Conservation (phyloP, 2,329 filamentous ascomycete species). For the Myotisia sp. region DNA sequence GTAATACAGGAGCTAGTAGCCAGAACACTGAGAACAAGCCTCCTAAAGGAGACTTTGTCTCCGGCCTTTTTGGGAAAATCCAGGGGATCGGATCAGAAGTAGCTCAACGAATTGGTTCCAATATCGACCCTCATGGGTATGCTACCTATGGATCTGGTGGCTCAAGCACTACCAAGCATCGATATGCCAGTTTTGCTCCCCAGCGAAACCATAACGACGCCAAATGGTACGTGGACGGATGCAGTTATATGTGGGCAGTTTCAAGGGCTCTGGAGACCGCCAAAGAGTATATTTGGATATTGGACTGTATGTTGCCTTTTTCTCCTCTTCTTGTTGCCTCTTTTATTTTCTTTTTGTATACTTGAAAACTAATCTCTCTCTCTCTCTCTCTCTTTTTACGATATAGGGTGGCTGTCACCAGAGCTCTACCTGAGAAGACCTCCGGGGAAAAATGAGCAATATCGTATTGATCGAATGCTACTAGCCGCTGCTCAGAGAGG, state of each 20-base stretch:
- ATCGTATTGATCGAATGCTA: slow-evolving; percentile 69
- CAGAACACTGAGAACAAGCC: slow-evolving; percentile 21
- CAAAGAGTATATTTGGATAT: slow-evolving; percentile 87
- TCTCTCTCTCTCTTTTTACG: neutral
- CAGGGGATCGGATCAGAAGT: slow-evolving; percentile 39
- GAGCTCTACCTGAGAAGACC: slow-evolving; percentile 75
- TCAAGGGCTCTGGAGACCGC: slow-evolving; percentile 79
- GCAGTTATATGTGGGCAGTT: slow-evolving; percentile 92
- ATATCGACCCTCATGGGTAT: slow-evolving; percentile 36
- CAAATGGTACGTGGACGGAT: slow-evolving; percentile 95
- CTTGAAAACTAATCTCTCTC: no score
- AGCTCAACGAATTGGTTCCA: slow-evolving; percentile 35
- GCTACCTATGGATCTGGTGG: slow-evolving; percentile 25
- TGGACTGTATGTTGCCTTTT: slow-evolving; percentile 74
- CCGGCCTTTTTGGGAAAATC: slow-evolving; percentile 41
- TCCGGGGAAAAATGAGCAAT: slow-evolving; percentile 68
- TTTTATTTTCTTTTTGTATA: slow-evolving; percentile 27
- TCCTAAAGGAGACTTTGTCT: slow-evolving; percentile 24
- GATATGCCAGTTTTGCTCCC: slow-evolving; percentile 83
- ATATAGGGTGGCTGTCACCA: slow-evolving; percentile 75
- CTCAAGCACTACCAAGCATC: slow-evolving; percentile 56
- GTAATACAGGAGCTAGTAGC: slow-evolving; percentile 6
- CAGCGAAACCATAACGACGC: slow-evolving; percentile 70
- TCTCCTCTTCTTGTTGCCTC: no score
- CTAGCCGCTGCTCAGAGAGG: slow-evolving; percentile 83